Conservation (phyloP, 2,329 filamentous ascomycete species). For the Fusarium sp. region DNA sequence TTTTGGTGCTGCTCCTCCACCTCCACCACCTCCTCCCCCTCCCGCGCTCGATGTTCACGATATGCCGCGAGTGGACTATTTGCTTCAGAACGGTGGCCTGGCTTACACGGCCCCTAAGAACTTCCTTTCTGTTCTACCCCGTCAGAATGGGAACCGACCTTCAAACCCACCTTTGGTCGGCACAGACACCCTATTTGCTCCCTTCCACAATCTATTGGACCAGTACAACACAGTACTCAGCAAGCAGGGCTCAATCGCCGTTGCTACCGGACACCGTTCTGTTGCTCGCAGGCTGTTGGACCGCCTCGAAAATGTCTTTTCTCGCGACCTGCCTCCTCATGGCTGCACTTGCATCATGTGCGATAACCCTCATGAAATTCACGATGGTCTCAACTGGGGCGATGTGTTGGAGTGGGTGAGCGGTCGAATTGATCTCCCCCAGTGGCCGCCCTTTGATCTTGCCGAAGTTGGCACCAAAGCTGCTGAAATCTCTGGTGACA, state of each 20-base stretch:
- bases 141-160: constrained; percentile 63
- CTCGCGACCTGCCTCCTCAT: constrained; percentile 86
- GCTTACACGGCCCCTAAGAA: constrained; percentile 75
- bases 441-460: constrained; percentile 89
- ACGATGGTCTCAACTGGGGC: constrained; percentile 87
- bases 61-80: constrained; percentile 87
- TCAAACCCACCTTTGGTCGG: constrained; percentile 73
- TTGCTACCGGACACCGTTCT: constrained; percentile 93
- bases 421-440: constrained; percentile 83
- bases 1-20: constrained; percentile 53
- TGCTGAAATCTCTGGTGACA: constrained; percentile 68
- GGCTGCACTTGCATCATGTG: constrained; percentile 91
- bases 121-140: constrained; percentile 73
- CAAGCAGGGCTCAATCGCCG: constrained; percentile 88
- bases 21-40: constrained; percentile 73
- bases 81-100: constrained; percentile 88
- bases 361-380: constrained; percentile 66
- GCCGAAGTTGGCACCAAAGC: constrained; percentile 69
- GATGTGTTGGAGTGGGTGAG: constrained; percentile 94
- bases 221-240: constrained; percentile 85
- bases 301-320: constrained; percentile 92
- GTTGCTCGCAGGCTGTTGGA: constrained; percentile 92
- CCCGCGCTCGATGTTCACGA: constrained; percentile 77
- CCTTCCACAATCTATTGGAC: constrained; percentile 83
- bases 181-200: constrained; percentile 79